These are phyloP conservation scores for Boletellus emodensis DNA, from an alignment of 768 basidiomycete genomes.

Conservation along the genomic window DNA sequence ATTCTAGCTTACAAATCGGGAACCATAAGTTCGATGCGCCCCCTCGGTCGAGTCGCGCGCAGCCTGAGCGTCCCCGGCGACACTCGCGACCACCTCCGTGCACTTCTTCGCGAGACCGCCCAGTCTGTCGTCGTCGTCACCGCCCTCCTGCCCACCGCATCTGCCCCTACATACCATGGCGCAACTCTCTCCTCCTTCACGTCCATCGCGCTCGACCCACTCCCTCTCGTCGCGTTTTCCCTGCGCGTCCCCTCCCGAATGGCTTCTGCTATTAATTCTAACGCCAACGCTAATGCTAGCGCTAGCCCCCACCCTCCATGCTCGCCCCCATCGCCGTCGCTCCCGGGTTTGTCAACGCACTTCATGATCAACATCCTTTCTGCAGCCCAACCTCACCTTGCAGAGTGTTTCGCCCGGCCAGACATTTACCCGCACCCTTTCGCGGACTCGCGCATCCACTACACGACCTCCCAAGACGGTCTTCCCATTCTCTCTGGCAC, in stretches of 20 bases:
- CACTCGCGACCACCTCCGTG: constrained; percentile 37
- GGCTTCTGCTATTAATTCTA: constrained; percentile 54
- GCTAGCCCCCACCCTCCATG: background rate
- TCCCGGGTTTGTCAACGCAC: constrained; percentile 30
- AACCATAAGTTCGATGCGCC: too few species aligned
- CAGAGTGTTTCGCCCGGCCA: constrained; percentile 68
- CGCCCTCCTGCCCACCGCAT: constrained; percentile 44
- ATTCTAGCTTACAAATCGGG: too few species aligned
- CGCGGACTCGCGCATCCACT: constrained; percentile 31
- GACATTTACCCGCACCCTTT: constrained; percentile 66
- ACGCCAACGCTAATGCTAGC: constrained; percentile 15
- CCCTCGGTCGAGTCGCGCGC: background rate
- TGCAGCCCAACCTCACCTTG: constrained; percentile 56
- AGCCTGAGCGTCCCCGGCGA: constrained; percentile 12
- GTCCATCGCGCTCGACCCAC: constrained; percentile 85
- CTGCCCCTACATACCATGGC: constrained; percentile 57
- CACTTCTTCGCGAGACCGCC: constrained; percentile 67
- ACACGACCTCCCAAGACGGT: constrained; percentile 46
- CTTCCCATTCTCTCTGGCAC: constrained; percentile 56
- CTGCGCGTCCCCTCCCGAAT: constrained; percentile 87
- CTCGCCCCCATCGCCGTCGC: too few species aligned
- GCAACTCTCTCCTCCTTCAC: constrained; percentile 93
- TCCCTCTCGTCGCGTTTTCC: constrained; percentile 85
- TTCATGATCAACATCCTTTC: constrained; percentile 83
- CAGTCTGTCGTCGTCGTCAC: constrained; percentile 89